Percentiles rank a stretch among this genome's conserved stretches.
Conservation (phyloP, 2,329 filamentous ascomycete species). For the Xylaria multiplex region DNA sequence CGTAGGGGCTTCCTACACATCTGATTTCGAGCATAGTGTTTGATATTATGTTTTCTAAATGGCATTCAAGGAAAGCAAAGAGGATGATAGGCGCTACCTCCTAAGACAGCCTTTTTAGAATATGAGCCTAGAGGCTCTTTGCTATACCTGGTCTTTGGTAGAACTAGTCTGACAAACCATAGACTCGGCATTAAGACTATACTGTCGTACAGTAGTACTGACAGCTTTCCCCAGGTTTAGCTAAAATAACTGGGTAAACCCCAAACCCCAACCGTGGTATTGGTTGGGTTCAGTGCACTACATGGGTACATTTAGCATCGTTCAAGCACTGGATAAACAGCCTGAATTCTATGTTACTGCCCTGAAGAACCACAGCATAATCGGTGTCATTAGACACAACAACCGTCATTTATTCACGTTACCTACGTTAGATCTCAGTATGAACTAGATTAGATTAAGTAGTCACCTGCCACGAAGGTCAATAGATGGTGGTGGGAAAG, state of each 20-base stretch:
- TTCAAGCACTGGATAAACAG: not conserved
- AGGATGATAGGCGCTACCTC: not conserved
- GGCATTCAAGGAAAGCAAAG: not conserved
- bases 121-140: not conserved
- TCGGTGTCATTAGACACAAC: too few species aligned
- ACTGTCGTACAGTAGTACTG: not conserved
- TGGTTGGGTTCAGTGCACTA: too few species aligned
- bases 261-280: not conserved
- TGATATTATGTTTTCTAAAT: not conserved
- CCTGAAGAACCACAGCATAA: not conserved
- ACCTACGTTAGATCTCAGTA: too few species aligned
- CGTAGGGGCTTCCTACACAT: slow-evolving; percentile 32
- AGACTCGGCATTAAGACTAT: not conserved
- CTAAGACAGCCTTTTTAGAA: too few species aligned
- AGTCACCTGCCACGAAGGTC: too few species aligned
- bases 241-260: slow-evolving; percentile 1
- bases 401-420: too few species aligned
- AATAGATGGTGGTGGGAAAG: too few species aligned
- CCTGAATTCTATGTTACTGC: not conserved
- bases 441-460: too few species aligned
- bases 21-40: slow-evolving; percentile 36
- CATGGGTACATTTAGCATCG: too few species aligned
- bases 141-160: not conserved
- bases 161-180: not conserved
- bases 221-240: not conserved